Evolutionary conservation across 768 basidiomycete species (phyloP), one percentile per base, ranked within the genome.

Genomic region (Suillus sp.): DNA sequence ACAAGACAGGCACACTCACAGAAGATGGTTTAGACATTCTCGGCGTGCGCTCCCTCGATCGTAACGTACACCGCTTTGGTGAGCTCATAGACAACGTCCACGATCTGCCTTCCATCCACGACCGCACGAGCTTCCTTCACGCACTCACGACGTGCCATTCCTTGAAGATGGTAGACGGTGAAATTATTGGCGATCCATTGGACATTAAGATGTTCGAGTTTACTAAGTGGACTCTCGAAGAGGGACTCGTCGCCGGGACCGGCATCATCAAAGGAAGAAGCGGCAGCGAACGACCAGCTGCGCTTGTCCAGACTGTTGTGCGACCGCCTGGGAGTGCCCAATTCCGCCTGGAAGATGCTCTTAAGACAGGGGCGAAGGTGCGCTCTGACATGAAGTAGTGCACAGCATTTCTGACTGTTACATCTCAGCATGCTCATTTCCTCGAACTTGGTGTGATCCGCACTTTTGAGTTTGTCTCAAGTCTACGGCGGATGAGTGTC

Each of bases 201-300:
- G 97, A 99, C 72, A 88, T 91, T 63, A 96, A 96, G 78, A 99
- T 99, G 97, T 99, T 98, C 73, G 90, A 90, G 65, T 99, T 97
- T 72, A 98, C 97, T 8, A 86, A 86, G 59, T 99, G 97, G 97
- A 92, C 90, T 0, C 78, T 99, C 58, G 96, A 99, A 71, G 97
- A 99, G 78, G 96, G 96, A 1, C 81, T 86, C 30, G 70, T 88
- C 14, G 83, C 87, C 30, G 88, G 90, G 40, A 89, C 87, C 10
- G 86, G 86, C 11, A 85, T 86, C 34, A 89, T 92, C 69, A 91
- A 88, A 73, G 84, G 80, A 20, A 87, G 81, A 57, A 78, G 84
- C 54, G 82, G 86, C 22, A 69, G 83, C 4, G 86, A 92, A 59
- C 78, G 87, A 32, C 93, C 96, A 40, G 83, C 95, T 18, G 90